A percentile compares a stretch with the other conserved stretches of the same genome.
Evolutionary conservation across 306 rosid species (phyloP).

Genomic region (Cucurbita moschata): DNA sequence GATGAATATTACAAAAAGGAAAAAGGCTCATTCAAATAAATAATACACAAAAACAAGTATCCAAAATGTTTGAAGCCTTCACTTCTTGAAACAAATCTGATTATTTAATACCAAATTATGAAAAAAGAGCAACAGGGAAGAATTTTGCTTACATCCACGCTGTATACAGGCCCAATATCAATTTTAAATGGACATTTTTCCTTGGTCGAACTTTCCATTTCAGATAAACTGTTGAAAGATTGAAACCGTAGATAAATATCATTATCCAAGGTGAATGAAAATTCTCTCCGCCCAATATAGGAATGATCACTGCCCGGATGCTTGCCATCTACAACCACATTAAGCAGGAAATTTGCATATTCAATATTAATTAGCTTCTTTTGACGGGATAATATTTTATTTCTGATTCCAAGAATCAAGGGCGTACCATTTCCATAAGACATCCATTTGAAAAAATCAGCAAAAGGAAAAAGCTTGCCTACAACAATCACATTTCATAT

Average conservation of each 20-base stretch:
- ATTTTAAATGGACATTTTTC: constrained; percentile 68
- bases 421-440: constrained; percentile 73
- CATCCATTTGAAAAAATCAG: constrained; percentile 64
- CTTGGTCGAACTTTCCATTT: constrained; percentile 58
- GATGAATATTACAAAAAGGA: background rate
- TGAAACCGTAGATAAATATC: constrained; percentile 63
- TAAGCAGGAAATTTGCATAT: background rate
- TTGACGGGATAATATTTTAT: background rate
- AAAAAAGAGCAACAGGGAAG: background rate
- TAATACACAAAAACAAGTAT: background rate
- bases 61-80: background rate
- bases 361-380: background rate
- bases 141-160: constrained; percentile 48
- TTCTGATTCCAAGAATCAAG: background rate
- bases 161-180: constrained; percentile 82
- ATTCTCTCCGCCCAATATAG: constrained; percentile 66
- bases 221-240: constrained; percentile 42
- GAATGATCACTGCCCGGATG: constrained; percentile 76
- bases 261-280: constrained; percentile 60
- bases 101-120: background rate
- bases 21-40: background rate
- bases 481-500: background rate
- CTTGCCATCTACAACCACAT: constrained; percentile 58
- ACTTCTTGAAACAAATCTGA: background rate
- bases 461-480: constrained; percentile 76